phyloP scores from a whole-genome alignment of 2,329 filamentous ascomycete species.

The Paraphoma sp. region DNA sequence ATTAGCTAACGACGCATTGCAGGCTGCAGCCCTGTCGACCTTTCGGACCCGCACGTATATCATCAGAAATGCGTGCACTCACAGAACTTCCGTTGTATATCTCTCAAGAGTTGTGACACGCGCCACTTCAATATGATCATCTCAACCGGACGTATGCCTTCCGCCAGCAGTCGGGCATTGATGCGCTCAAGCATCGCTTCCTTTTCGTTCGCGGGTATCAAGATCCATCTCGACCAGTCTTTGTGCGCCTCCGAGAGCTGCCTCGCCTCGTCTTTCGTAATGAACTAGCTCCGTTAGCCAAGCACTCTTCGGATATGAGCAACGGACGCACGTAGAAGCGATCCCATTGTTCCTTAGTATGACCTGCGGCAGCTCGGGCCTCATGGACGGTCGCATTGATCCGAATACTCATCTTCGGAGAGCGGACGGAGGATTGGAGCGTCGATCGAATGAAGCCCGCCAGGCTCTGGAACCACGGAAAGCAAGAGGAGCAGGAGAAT shows the following conservation, averaged over 20 bases:
- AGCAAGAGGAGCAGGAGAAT: slow-evolving; percentile 44
- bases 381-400: slow-evolving; percentile 48
- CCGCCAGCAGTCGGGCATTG: slow-evolving; percentile 40
- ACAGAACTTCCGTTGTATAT: slow-evolving; percentile 47
- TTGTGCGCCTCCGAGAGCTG: slow-evolving; percentile 44
- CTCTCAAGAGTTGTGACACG: slow-evolving; percentile 44
- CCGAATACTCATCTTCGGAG: slow-evolving; percentile 44
- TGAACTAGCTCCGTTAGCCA: slow-evolving; percentile 42
- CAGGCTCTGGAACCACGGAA: slow-evolving; percentile 37
- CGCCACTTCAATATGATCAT: slow-evolving; percentile 49
- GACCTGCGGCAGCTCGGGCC: slow-evolving; percentile 42
- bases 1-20: slow-evolving; percentile 38
- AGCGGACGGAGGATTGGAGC: slow-evolving; percentile 25
- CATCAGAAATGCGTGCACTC: slow-evolving; percentile 31
- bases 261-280: slow-evolving; percentile 47
- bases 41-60: slow-evolving; percentile 24
- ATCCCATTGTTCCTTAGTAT: slow-evolving; percentile 48
- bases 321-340: slow-evolving; percentile 45
- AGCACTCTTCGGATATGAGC: slow-evolving; percentile 1
- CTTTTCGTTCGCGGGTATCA: slow-evolving; percentile 47
- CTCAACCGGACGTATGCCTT: slow-evolving; percentile 45
- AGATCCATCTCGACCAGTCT: slow-evolving; percentile 47
- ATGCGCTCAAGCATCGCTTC: slow-evolving; percentile 44
- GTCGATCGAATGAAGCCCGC: slow-evolving; percentile 29
- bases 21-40: slow-evolving; percentile 20